phyloP scores from a whole-genome alignment of 208 protist species.

The Leishmania tropica region DNA sequence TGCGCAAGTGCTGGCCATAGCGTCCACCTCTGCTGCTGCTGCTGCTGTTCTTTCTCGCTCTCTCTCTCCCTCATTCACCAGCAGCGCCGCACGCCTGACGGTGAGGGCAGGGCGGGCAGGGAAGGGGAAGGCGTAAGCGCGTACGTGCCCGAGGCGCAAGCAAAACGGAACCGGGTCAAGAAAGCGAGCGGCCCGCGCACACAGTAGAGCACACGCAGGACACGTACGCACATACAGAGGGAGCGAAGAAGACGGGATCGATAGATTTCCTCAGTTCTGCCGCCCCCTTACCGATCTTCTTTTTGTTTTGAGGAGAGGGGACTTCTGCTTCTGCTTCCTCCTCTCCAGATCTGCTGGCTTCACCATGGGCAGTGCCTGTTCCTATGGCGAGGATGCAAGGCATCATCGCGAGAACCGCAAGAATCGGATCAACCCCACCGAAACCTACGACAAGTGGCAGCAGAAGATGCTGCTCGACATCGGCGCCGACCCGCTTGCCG shows the following conservation, averaged over 20 bases:
- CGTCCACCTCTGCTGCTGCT: background rate
- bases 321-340: background rate
- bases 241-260: background rate
- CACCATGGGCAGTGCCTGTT: slow-evolving; percentile 26
- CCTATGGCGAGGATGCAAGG: slow-evolving; percentile 15
- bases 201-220: background rate
- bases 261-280: background rate
- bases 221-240: background rate
- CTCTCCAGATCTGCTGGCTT: background rate
- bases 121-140: no score
- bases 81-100: background rate
- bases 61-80: background rate
- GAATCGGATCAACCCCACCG: slow-evolving; percentile 51
- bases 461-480: slow-evolving; percentile 52
- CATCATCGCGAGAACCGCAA: slow-evolving; percentile 44
- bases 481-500: slow-evolving; percentile 49
- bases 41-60: background rate
- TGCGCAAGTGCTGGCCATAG: background rate
- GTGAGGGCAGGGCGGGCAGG: no score
- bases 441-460: slow-evolving; percentile 44
- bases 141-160: no score
- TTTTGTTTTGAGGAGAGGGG: background rate
- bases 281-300: background rate
- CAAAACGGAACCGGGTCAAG: background rate
- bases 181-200: background rate